Conservation (phyloP, 164 flowering plant species). For the Annona cherimola region DNA sequence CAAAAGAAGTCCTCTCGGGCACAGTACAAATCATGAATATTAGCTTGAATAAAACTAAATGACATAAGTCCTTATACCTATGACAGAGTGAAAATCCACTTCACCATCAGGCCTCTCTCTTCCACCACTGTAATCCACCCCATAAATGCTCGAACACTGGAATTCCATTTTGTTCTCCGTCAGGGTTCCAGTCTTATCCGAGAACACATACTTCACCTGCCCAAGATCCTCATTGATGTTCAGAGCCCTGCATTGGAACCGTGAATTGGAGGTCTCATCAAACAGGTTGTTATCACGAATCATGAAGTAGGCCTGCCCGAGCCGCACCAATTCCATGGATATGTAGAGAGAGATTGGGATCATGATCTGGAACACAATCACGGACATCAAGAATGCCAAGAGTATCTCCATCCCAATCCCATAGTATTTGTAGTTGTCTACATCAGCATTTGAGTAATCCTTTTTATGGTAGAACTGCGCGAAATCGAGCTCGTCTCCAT, state of each 20-base stretch:
- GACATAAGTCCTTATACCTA: slow-evolving; percentile 39
- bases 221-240: slow-evolving; percentile 98
- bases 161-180: slow-evolving; percentile 99
- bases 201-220: slow-evolving; percentile 86
- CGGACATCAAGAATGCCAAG: slow-evolving; percentile 84
- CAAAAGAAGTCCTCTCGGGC: no score
- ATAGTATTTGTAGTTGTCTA: slow-evolving; percentile 49
- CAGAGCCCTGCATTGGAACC: slow-evolving; percentile 92
- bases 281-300: slow-evolving; percentile 53
- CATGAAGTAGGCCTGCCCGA: slow-evolving; percentile 98
- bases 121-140: slow-evolving; percentile 58
- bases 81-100: slow-evolving; percentile 29
- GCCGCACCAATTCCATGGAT: slow-evolving; percentile 97
- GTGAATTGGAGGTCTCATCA: slow-evolving; percentile 69
- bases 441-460: slow-evolving; percentile 37
- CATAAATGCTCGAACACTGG: slow-evolving; percentile 83
- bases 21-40: no score
- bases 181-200: slow-evolving; percentile 96
- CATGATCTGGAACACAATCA: slow-evolving; percentile 96
- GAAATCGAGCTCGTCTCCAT: slow-evolving; percentile 52
- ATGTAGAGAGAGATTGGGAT: slow-evolving; percentile 97
- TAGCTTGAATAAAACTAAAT: neutral
- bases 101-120: slow-evolving; percentile 27
- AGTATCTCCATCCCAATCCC: slow-evolving; percentile 80
- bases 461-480: slow-evolving; percentile 60